Evolutionary conservation across 208 protist genomes (phyloP).

Genomic region (Leishmania lainsoni): DNA sequence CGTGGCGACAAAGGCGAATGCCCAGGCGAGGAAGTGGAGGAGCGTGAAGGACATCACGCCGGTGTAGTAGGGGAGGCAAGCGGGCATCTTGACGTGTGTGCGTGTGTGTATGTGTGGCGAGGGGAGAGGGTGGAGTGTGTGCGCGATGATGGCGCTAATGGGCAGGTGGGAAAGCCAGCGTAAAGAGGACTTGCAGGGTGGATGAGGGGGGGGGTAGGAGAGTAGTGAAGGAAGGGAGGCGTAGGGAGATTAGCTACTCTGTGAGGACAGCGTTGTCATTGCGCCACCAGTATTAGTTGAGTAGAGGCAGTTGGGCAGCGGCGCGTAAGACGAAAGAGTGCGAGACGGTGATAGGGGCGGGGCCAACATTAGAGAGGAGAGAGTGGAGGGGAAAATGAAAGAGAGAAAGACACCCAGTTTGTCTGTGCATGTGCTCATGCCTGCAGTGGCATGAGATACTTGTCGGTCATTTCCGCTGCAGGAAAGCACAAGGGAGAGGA

Average conservation of each 20-base stretch:
- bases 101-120: slow-evolving; percentile 1
- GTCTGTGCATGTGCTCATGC: not conserved
- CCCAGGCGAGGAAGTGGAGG: slow-evolving; percentile 39
- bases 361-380: not conserved
- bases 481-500: not conserved
- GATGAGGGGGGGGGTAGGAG: not conserved
- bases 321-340: not conserved
- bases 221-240: not conserved
- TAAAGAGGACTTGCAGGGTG: not conserved
- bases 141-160: not conserved
- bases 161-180: not conserved
- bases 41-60: slow-evolving; percentile 36
- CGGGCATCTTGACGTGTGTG: slow-evolving; percentile 16
- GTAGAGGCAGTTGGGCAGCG: not conserved
- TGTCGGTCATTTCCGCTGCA: not conserved
- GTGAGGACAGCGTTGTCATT: not conserved
- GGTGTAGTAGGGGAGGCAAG: slow-evolving; percentile 27
- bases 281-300: not conserved
- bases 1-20: slow-evolving; percentile 44
- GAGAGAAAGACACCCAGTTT: not conserved
- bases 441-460: not conserved
- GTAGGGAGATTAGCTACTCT: not conserved
- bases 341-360: not conserved
- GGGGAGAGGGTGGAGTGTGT: not conserved
- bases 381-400: not conserved